Conservation (phyloP, 208 protist species). For the Crithidia thermophila region DNA sequence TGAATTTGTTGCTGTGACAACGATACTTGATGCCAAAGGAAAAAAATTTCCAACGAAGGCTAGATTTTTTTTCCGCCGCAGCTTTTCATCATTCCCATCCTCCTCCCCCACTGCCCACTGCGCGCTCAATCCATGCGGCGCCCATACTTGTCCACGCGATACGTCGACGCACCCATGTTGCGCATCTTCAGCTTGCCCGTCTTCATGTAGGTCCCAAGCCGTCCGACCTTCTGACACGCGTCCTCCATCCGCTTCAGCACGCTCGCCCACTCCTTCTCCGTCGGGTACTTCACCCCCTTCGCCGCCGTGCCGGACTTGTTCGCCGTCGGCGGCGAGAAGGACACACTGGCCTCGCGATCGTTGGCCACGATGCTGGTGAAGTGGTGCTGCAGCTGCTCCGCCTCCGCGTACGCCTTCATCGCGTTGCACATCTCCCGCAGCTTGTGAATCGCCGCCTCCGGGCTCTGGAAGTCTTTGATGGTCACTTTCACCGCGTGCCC, state of each 20-base stretch:
- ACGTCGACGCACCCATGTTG: slow-evolving; percentile 67
- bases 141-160: slow-evolving; percentile 90
- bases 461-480: slow-evolving; percentile 82
- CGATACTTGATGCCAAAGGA: too few relatives aligned
- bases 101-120: slow-evolving; percentile 16
- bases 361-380: slow-evolving; percentile 82
- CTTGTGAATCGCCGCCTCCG: slow-evolving; percentile 70
- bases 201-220: slow-evolving; percentile 80
- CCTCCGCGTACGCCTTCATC: slow-evolving; percentile 70
- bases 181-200: slow-evolving; percentile 65
- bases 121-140: slow-evolving; percentile 80
- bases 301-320: slow-evolving; percentile 58
- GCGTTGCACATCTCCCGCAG: slow-evolving; percentile 83
- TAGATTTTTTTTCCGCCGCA: not conserved
- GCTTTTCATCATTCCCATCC: slow-evolving; percentile 18
- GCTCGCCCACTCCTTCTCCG: slow-evolving; percentile 83
- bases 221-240: slow-evolving; percentile 66
- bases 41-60: too few relatives aligned
- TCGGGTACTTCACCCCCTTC: slow-evolving; percentile 62
- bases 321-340: slow-evolving; percentile 59
- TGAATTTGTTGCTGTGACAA: too few relatives aligned
- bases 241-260: slow-evolving; percentile 74
- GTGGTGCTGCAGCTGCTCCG: slow-evolving; percentile 69
- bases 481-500: slow-evolving; percentile 80
- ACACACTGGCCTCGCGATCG: slow-evolving; percentile 73